Percentiles rank a stretch among this genome's conserved stretches.
Conservation (phyloP, 441 rosid genomes). For the Caryocar brasiliense region DNA sequence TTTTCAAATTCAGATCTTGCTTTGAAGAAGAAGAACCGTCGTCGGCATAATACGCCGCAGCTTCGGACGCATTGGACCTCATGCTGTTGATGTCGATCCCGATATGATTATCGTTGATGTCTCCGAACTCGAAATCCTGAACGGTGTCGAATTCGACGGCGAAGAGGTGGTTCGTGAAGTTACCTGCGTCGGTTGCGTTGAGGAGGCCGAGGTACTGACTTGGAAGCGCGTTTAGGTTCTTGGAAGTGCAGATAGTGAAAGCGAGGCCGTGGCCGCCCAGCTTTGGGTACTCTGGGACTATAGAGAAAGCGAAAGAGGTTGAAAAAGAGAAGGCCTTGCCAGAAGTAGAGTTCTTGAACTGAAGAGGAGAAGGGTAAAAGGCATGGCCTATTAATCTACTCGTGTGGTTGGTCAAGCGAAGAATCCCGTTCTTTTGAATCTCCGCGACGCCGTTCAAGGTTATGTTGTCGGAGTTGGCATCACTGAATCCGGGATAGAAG, state of each 20-base stretch:
- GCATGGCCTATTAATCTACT: constrained; percentile 41
- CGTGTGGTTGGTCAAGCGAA: constrained; percentile 44
- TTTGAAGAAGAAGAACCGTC: constrained; percentile 11
- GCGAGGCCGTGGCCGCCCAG: constrained; percentile 83
- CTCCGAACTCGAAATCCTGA: constrained; percentile 56
- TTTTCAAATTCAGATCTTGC: constrained; percentile 45
- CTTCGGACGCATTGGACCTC: constrained; percentile 30
- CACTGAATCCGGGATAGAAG: constrained; percentile 30
- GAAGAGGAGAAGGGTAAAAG: constrained; percentile 38
- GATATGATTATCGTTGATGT: constrained; percentile 61
- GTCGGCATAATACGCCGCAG: constrained; percentile 31
- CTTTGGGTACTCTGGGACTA: constrained; percentile 46
- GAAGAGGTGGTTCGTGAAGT: constrained; percentile 39
- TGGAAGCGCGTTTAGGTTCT: constrained; percentile 33
- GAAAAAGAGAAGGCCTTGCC: constrained; percentile 49
- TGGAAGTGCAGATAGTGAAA: constrained; percentile 42
- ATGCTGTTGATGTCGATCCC: constrained; percentile 69
- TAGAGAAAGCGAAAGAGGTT: constrained; percentile 46
- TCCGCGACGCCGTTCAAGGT: constrained; percentile 40
- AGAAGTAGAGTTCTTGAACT: constrained; percentile 35
- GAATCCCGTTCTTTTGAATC: constrained; percentile 38
- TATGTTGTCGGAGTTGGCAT: constrained; percentile 12
- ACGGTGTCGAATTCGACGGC: constrained; percentile 80
- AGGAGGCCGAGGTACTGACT: constrained; percentile 77
- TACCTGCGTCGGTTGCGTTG: constrained; percentile 44